Conservation (phyloP, 345 rosid species). For the Pistacia atlantica region DNA sequence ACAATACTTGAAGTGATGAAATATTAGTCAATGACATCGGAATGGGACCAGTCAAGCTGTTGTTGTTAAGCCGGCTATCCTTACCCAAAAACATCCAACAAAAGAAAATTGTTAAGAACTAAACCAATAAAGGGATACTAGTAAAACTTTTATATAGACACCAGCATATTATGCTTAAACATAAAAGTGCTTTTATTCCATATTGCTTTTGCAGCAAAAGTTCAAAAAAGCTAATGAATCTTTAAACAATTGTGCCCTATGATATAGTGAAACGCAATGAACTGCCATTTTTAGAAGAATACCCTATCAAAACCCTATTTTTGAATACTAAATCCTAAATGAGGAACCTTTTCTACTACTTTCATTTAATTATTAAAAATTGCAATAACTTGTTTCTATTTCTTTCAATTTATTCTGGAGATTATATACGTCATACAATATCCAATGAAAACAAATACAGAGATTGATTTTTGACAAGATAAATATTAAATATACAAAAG, state of each 20-base stretch:
- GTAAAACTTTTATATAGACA: neutral
- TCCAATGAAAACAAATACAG: neutral
- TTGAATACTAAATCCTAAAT: neutral
- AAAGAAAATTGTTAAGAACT: slow-evolving; percentile 23
- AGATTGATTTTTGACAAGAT: neutral
- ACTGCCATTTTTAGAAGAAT: neutral
- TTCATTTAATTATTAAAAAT: neutral
- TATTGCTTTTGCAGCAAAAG: neutral
- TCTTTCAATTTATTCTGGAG: neutral
- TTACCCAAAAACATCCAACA: slow-evolving; percentile 41
- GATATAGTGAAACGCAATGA: neutral
- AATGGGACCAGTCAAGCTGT: slow-evolving; percentile 78
- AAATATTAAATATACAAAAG: neutral
- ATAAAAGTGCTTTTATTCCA: neutral
- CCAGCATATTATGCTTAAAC: neutral
- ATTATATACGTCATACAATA: neutral
- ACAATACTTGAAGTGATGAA: slow-evolving; percentile 92
- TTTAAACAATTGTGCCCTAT: neutral
- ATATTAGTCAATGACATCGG: slow-evolving; percentile 91
- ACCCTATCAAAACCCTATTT: neutral
- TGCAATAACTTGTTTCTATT: neutral
- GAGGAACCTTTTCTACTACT: neutral
- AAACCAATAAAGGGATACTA: slow-evolving; percentile 12
- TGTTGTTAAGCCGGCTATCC: slow-evolving; percentile 97
- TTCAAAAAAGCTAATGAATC: neutral